These are phyloP conservation scores for Pelargonium citronellum DNA, from an alignment of 441 rosid genomes.

Conservation along the genomic window DNA sequence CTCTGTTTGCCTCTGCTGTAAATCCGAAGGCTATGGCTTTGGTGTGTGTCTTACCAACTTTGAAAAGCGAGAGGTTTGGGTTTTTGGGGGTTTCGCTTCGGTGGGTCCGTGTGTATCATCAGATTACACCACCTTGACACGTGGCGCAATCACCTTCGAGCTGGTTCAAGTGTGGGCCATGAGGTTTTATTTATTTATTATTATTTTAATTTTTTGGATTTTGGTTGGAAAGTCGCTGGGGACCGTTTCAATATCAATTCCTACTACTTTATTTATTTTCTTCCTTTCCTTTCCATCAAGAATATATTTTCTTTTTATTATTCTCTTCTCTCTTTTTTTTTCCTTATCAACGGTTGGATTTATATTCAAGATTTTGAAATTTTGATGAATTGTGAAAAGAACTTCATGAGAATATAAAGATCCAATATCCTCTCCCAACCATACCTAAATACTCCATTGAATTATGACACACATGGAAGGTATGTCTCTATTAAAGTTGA, in stretches of 20 bases:
- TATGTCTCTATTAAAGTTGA: no score
- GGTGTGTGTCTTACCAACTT: constrained; percentile 43
- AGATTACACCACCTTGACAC: constrained; percentile 6
- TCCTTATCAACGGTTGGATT: background rate
- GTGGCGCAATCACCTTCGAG: background rate
- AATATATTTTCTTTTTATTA: background rate
- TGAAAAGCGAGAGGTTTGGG: constrained; percentile 18
- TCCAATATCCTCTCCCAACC: no score
- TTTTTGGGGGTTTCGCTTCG: background rate
- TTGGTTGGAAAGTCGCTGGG: constrained; percentile 28
- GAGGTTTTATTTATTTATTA: background rate
- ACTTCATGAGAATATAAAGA: no score
- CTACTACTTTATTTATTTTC: background rate
- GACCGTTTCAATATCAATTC: constrained; percentile 21
- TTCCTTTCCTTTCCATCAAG: background rate
- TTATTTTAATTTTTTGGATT: background rate
- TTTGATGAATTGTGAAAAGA: background rate
- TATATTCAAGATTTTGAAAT: background rate
- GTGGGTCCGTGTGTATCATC: constrained; percentile 6
- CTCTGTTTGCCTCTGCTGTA: constrained; percentile 31
- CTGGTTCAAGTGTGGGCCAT: constrained; percentile 12
- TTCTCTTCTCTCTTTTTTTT: background rate
- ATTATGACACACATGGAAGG: no score
- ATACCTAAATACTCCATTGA: no score
- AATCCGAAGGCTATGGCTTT: constrained; percentile 38